phyloP scores from a whole-genome alignment of 306 rosid genomes.

The Vachellia collinsii region DNA sequence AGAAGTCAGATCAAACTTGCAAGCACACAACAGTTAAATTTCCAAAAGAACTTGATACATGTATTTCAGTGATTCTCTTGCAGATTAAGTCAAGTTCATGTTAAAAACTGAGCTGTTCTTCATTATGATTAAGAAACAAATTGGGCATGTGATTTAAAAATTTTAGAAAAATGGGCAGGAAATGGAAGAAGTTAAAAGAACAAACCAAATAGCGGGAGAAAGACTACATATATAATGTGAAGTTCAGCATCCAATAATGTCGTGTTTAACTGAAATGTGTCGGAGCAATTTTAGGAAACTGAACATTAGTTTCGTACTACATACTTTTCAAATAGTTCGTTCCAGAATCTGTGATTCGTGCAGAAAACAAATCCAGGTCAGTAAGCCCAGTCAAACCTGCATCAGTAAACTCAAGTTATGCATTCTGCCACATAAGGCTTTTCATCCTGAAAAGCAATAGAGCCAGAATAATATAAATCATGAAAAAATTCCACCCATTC shows the following conservation, averaged over 20 bases:
- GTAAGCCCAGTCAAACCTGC: slow-evolving; percentile 68
- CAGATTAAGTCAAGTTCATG: neutral
- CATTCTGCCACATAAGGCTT: neutral
- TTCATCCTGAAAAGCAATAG: neutral
- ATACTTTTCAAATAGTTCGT: slow-evolving; percentile 61
- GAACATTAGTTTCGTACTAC: slow-evolving; percentile 18
- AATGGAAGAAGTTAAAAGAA: neutral
- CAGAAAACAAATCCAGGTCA: slow-evolving; percentile 75
- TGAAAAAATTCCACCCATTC: neutral
- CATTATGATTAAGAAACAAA: neutral
- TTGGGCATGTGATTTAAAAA: neutral
- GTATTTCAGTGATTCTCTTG: neutral
- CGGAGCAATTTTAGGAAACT: neutral
- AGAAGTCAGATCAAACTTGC: neutral
- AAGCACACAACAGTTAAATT: neutral
- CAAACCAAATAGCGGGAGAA: neutral
- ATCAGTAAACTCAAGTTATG: slow-evolving; percentile 13
- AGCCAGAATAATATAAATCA: neutral
- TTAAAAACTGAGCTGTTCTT: neutral
- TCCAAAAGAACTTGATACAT: neutral
- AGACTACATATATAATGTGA: neutral
- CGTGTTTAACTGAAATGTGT: neutral
- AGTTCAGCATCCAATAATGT: neutral
- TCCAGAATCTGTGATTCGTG: slow-evolving; percentile 71
- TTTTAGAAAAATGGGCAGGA: neutral